Conservation (phyloP, 495 filamentous ascomycete genomes). For the Aspergillus saccharolyticus region DNA sequence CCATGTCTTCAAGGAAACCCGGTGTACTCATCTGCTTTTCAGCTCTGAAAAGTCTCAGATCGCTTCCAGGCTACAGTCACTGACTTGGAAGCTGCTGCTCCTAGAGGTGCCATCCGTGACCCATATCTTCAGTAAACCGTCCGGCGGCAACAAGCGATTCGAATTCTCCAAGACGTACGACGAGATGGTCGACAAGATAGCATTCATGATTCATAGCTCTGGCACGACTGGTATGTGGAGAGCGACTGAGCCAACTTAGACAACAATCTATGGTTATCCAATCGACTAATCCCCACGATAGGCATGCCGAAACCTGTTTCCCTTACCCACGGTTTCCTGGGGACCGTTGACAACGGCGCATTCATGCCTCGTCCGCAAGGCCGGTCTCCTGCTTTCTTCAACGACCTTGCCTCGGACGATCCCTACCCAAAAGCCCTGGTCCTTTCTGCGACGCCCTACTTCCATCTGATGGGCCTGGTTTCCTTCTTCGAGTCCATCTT, state of each 20-base stretch:
- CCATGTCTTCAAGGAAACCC: slow-evolving; percentile 21
- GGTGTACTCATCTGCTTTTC: slow-evolving; percentile 15
- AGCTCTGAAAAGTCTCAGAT: slow-evolving; percentile 7
- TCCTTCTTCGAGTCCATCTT: slow-evolving; percentile 11
- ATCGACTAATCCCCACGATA: no score
- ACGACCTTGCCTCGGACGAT: background rate
- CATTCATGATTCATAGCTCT: slow-evolving; percentile 49
- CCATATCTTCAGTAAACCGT: background rate
- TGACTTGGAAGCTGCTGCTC: background rate
- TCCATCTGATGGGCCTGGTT: slow-evolving; percentile 18
- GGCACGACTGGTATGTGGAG: slow-evolving; percentile 42
- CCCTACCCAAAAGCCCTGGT: background rate
- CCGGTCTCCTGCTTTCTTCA: background rate
- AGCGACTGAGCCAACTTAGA: no score
- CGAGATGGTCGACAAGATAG: slow-evolving; percentile 35
- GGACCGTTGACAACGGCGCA: background rate
- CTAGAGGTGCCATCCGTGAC: background rate
- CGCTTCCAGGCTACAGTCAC: background rate
- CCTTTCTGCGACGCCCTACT: slow-evolving; percentile 16
- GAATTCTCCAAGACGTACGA: slow-evolving; percentile 24
- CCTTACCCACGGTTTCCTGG: slow-evolving; percentile 10
- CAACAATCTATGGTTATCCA: no score
- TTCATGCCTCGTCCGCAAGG: background rate
- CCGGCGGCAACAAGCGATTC: slow-evolving; percentile 5
- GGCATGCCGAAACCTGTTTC: slow-evolving; percentile 7